Evolutionary conservation across 2,329 filamentous ascomycete genomes (phyloP).

Genomic region (Raffaelea arxii): DNA sequence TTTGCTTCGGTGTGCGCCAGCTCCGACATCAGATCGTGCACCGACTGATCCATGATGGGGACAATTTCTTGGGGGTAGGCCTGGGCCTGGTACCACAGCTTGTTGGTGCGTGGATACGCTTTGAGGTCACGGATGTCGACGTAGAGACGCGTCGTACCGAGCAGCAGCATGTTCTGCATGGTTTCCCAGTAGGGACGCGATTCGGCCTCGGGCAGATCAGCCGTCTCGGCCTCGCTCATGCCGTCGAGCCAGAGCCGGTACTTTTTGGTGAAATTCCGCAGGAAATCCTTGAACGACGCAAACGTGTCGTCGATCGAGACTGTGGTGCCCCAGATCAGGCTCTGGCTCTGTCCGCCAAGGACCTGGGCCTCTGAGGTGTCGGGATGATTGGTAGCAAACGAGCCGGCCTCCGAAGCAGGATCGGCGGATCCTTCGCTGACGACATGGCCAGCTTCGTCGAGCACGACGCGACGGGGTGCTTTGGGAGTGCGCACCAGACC

Average conservation of each 20-base stretch:
- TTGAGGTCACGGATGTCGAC: constrained; percentile 84
- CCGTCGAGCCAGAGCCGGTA: constrained; percentile 89
- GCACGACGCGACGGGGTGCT: constrained; percentile 41
- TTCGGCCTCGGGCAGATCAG: constrained; percentile 59
- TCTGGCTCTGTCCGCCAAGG: constrained; percentile 70
- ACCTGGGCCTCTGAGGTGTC: constrained; percentile 86
- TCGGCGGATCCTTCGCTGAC: constrained; percentile 37
- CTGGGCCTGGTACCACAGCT: constrained; percentile 91
- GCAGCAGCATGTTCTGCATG: constrained; percentile 80
- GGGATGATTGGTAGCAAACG: constrained; percentile 58
- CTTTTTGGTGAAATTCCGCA: constrained; percentile 84
- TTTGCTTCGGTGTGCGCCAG: constrained; percentile 73
- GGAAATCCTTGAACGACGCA: constrained; percentile 79
- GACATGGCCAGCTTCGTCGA: constrained; percentile 50
- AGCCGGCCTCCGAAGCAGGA: constrained; percentile 49
- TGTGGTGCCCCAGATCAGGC: constrained; percentile 94
- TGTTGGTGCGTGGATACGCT: constrained; percentile 82
- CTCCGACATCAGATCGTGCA: constrained; percentile 90
- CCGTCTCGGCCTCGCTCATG: constrained; percentile 65
- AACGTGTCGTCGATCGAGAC: constrained; percentile 88
- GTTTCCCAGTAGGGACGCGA: constrained; percentile 76
- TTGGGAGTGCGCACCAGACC: constrained; percentile 47
- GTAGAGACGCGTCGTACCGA: constrained; percentile 78
- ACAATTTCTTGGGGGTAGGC: constrained; percentile 95
- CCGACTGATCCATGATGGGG: constrained; percentile 87